Evolutionary conservation across 1,139 yeast genomes (phyloP), one percentile per base, ranked within the genome.

Genomic region (Suhomyces ambrosiae): DNA sequence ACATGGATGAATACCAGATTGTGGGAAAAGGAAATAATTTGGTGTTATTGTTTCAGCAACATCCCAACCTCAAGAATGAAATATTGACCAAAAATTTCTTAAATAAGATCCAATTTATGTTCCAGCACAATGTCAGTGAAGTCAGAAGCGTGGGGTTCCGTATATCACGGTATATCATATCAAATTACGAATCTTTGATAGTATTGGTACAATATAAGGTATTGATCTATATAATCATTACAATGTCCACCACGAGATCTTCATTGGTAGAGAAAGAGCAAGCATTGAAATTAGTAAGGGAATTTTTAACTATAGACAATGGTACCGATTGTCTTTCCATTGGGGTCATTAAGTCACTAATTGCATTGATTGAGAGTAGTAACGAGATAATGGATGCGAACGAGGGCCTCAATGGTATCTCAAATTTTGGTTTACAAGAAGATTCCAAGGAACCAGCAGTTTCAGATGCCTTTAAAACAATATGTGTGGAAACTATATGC

Each of bases 61-160:
- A 83, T 49, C 88, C 94, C 0, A 67, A 70, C 15, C 65, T 89
- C 30, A 78, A 82, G 52, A 68, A 76, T 33, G 95, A 88, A 41
- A 64, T 88, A 22, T 80, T 78, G 2, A 60, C 87, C 36, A 70
- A 79, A 18, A 79, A 81, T 4, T 77, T 87, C 35, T 70, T 86
- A 28, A 69, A 68, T 41, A 71, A 80, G 32, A 69, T 89, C 14
- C 83, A 80, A 49, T 73, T 74, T 27, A 69, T 88, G 60, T 61
- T 89, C 15, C 65, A 79, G 31, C 80, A 79, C 50, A 64, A 64
- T 4, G 74, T 77, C 28, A 73, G 84, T 19, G 83, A 81, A 45
- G 85, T 86, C 1, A 70, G 82, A 11, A 85, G 92, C 1, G 75
- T 87, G 4, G 95, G 92, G 0, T 88, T 81, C 58, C 68, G 95